Percentiles rank a stretch among this genome's conserved stretches.
Conservation (phyloP, 257 asterid genomes). For the Jaltomata sinuosa region DNA sequence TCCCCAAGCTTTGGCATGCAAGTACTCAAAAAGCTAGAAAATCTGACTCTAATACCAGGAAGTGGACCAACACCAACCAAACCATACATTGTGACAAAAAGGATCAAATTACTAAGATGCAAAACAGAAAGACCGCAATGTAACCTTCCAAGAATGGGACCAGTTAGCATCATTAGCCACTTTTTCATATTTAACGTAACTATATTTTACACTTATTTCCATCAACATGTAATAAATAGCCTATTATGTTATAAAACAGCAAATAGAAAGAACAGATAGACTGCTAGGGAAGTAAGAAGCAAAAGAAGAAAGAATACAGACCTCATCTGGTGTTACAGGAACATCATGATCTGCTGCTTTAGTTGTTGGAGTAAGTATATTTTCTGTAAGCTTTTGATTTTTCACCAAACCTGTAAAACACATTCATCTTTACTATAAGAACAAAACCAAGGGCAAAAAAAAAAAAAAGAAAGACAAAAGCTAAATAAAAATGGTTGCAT, state of each 20-base stretch:
- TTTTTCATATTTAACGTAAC: not conserved
- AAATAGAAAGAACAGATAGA: not conserved
- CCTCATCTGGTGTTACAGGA: slow-evolving; percentile 89
- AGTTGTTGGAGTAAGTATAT: slow-evolving; percentile 87
- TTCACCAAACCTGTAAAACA: slow-evolving; percentile 60
- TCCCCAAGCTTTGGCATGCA: not conserved
- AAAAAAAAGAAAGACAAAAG: not conserved
- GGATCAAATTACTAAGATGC: not conserved
- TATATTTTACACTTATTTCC: not conserved
- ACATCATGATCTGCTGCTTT: slow-evolving; percentile 96
- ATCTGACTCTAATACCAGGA: not conserved
- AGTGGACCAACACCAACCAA: not conserved
- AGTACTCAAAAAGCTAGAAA: not conserved
- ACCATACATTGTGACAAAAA: not conserved
- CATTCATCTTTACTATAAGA: not conserved
- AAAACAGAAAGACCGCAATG: not conserved
- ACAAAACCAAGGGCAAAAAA: not conserved
- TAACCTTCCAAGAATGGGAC: not conserved
- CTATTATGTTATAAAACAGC: not conserved
- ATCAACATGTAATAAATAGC: not conserved
- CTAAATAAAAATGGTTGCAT: not conserved
- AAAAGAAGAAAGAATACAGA: slow-evolving; percentile 7
- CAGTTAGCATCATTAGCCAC: not conserved
- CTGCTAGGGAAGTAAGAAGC: not conserved
- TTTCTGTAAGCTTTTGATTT: slow-evolving; percentile 60